Evolutionary conservation across 2,329 filamentous ascomycete genomes (phyloP).

Genomic region (Beauveria bassiana): DNA sequence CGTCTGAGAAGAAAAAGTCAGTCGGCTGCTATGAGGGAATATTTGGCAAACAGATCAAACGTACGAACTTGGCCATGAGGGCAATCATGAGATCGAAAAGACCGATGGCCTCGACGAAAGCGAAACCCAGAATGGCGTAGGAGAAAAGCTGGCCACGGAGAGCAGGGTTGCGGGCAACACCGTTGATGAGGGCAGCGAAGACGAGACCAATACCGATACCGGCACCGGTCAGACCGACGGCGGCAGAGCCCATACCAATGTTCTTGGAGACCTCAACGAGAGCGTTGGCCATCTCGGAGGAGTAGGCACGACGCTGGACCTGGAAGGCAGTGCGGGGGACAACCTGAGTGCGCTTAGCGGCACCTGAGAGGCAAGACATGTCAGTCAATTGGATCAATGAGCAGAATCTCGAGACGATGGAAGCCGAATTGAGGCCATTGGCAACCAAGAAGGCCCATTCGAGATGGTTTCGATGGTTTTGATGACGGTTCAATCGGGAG

Average conservation of each 20-base stretch:
- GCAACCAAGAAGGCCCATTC: constrained; percentile 5
- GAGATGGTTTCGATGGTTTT: background rate
- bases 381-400: constrained; percentile 23
- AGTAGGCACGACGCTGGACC: constrained; percentile 67
- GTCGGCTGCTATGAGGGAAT: constrained; percentile 5
- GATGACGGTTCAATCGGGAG: background rate
- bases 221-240: constrained; percentile 86
- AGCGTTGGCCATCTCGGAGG: constrained; percentile 79
- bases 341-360: constrained; percentile 67
- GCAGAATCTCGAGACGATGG: background rate
- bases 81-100: constrained; percentile 87
- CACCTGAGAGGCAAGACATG: constrained; percentile 24
- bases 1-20: constrained; percentile 21
- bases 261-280: constrained; percentile 89
- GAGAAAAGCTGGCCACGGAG: constrained; percentile 92
- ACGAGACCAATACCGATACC: constrained; percentile 95
- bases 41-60: constrained; percentile 24
- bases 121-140: constrained; percentile 92
- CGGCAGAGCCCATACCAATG: constrained; percentile 80
- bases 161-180: constrained; percentile 88
- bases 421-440: constrained; percentile 12
- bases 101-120: constrained; percentile 89
- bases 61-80: constrained; percentile 86
- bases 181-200: constrained; percentile 82
- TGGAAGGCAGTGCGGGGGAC: constrained; percentile 58